Evolutionary conservation across 2,329 filamentous ascomycete species (phyloP).

Genomic region (Venturia carpophila): DNA sequence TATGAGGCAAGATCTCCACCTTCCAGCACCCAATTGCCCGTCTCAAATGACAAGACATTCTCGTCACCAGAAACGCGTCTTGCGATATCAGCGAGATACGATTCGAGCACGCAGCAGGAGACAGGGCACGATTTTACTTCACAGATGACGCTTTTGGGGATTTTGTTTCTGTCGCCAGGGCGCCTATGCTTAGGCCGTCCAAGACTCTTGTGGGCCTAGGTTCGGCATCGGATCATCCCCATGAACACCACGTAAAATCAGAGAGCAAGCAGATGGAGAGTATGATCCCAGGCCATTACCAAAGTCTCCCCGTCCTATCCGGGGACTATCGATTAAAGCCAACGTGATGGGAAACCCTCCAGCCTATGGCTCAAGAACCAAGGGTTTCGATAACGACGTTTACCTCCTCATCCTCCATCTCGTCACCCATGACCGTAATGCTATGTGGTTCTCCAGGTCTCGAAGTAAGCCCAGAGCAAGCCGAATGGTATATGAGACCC

Average conservation of each 20-base stretch:
- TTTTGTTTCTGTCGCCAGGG: neutral
- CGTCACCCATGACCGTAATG: neutral
- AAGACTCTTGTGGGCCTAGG: neutral
- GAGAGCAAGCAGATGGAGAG: neutral
- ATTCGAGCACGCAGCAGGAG: neutral
- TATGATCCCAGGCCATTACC: neutral
- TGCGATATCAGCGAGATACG: neutral
- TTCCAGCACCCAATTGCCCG: neutral
- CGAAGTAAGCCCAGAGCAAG: too few species aligned
- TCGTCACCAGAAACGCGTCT: neutral
- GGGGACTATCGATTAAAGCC: neutral
- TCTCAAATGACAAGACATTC: too few species aligned
- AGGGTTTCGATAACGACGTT: neutral
- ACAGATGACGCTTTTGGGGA: neutral
- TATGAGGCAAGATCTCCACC: neutral
- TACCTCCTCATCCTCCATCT: neutral
- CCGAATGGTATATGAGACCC: neutral
- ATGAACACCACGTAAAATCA: too few species aligned
- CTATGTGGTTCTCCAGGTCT: neutral
- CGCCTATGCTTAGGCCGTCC: neutral
- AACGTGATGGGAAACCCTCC: neutral
- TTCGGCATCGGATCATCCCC: neutral
- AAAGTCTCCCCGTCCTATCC: neutral
- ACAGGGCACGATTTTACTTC: neutral
- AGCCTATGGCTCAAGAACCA: neutral